Evolutionary conservation across 805 yeast genomes (phyloP).

Genomic region (Yamadazyma nakazawae): DNA sequence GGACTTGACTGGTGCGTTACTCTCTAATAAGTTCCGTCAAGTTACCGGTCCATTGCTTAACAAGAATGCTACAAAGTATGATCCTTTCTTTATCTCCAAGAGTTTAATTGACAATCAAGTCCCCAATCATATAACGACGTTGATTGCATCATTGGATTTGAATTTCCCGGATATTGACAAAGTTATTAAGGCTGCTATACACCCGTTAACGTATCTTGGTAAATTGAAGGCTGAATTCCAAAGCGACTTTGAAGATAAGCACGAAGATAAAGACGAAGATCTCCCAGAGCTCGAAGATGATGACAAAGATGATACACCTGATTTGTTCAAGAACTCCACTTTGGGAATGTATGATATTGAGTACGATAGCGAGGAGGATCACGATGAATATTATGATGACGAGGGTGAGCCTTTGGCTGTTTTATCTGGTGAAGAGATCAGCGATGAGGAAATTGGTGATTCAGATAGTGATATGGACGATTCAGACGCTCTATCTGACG

Average conservation of each 20-base stretch:
- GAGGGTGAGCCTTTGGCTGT: conserved; percentile 38
- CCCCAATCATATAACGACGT: conserved; percentile 52
- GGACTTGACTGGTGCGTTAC: conserved; percentile 44
- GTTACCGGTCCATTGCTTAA: conserved; percentile 44
- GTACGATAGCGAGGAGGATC: conserved; percentile 54
- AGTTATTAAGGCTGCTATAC: conserved; percentile 56
- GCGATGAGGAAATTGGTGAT: conserved; percentile 29
- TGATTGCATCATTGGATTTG: conserved; percentile 66
- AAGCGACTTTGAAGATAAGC: conserved; percentile 48
- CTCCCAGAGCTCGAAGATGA: conserved; percentile 49
- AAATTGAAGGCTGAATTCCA: conserved; percentile 55
- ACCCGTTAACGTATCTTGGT: conserved; percentile 56
- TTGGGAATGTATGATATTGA: conserved; percentile 92
- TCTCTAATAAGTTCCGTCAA: conserved; percentile 43
- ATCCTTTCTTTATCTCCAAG: conserved; percentile 61
- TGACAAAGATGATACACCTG: conserved; percentile 70
- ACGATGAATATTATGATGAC: conserved; percentile 42
- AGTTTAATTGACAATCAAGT: conserved; percentile 67
- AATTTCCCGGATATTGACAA: conserved; percentile 66
- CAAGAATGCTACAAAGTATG: conserved; percentile 49
- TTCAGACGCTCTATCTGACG: conserved; percentile 12
- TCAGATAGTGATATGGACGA: conserved; percentile 17
- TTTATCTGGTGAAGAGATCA: conserved; percentile 36
- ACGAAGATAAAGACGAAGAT: conserved; percentile 39
- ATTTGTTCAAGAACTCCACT: conserved; percentile 82